Evolutionary conservation across 2,329 filamentous ascomycete genomes (phyloP).

Genomic region (Sporothrix pallida): DNA sequence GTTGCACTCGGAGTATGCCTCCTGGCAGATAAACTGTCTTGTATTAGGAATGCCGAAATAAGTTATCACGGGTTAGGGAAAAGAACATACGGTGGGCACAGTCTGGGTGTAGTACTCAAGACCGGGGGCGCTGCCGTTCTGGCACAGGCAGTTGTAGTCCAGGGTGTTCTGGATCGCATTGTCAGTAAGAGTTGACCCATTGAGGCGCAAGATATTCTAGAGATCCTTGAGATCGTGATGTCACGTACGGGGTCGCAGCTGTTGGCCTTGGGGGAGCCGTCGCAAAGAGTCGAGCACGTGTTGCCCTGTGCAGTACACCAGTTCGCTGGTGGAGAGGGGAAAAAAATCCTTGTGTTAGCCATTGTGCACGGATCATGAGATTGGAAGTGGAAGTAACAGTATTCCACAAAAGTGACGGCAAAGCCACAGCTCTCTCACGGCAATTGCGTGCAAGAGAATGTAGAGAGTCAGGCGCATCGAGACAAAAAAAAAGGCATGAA

Average conservation of each 20-base stretch:
- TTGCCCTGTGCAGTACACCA: conserved; percentile 61
- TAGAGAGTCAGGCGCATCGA: background rate
- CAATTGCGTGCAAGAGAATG: background rate
- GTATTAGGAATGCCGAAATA: background rate
- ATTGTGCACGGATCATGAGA: conserved; percentile 30
- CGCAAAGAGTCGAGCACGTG: conserved; percentile 58
- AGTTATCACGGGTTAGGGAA: background rate
- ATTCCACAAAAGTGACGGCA: background rate
- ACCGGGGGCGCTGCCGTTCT: conserved; percentile 56
- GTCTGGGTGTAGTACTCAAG: conserved; percentile 61
- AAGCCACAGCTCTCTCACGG: too few species aligned
- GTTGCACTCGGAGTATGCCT: conserved; percentile 58
- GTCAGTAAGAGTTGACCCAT: background rate
- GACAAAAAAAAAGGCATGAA: background rate
- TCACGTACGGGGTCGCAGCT: conserved; percentile 54
- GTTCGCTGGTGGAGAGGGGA: conserved; percentile 45
- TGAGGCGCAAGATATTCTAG: background rate
- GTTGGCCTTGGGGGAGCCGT: conserved; percentile 48
- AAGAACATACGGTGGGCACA: conserved; percentile 50
- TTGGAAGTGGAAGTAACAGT: background rate
- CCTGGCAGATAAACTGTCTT: conserved; percentile 57
- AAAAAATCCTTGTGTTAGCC: conserved; percentile 36
- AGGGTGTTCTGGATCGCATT: conserved; percentile 49
- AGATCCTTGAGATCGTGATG: conserved; percentile 16
- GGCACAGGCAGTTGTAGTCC: conserved; percentile 57